Conservation (phyloP, 768 basidiomycete genomes). For the Boletus insuetus region DNA sequence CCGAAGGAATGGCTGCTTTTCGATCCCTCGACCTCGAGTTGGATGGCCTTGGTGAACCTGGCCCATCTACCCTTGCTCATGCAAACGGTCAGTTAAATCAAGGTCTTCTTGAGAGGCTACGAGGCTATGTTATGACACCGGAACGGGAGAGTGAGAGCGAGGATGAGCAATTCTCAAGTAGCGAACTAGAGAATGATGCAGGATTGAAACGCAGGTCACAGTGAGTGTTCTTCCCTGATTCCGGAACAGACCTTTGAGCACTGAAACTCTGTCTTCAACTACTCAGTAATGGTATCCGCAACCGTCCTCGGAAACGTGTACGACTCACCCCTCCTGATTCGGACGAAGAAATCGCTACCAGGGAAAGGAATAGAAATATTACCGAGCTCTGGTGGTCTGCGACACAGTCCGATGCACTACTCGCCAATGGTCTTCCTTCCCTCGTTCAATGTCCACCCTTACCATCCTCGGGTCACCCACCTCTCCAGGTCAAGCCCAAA, state of each 20-base stretch:
- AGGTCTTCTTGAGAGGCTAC: conserved; percentile 19
- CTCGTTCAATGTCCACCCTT: conserved; percentile 38
- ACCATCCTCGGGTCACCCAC: background rate
- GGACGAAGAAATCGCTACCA: conserved; percentile 26
- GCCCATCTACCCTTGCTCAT: conserved; percentile 33
- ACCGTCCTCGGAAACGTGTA: conserved; percentile 61
- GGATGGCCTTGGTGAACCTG: conserved; percentile 36
- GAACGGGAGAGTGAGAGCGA: conserved; percentile 40
- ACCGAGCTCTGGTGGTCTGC: conserved; percentile 76
- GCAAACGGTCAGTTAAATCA: conserved; percentile 28
- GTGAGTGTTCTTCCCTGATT: conserved; percentile 19
- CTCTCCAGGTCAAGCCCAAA: conserved; percentile 10
- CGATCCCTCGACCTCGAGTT: conserved; percentile 55
- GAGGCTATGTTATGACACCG: conserved; percentile 11
- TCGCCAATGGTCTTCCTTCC: conserved; percentile 62
- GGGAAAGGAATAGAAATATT: conserved; percentile 39
- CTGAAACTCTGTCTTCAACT: background rate
- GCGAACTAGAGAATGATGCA: conserved; percentile 30
- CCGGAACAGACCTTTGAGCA: background rate
- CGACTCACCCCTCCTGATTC: conserved; percentile 45
- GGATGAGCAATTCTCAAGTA: conserved; percentile 25
- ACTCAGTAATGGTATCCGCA: conserved; percentile 22
- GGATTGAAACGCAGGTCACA: conserved; percentile 62
- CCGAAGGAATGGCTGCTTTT: conserved; percentile 72
- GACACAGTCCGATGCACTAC: conserved; percentile 55